Evolutionary conservation across 2,329 filamentous ascomycete species (phyloP).

Genomic region (Ophiostoma ulmi): DNA sequence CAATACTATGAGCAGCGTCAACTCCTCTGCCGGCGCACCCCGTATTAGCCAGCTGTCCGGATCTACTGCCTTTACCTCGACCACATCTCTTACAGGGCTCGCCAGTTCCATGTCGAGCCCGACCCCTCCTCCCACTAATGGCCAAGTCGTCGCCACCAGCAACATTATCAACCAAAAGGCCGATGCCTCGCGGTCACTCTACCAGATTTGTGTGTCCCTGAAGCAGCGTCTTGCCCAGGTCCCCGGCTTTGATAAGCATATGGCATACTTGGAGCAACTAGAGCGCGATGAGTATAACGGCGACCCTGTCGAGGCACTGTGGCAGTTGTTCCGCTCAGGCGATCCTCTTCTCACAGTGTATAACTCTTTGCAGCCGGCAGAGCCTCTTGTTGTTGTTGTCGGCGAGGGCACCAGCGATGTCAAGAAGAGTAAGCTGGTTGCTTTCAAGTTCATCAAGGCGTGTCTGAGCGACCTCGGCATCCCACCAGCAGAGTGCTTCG

Average conservation of each 20-base stretch:
- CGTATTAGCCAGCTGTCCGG: constrained; percentile 59
- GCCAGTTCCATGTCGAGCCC: constrained; percentile 35
- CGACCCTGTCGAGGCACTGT: constrained; percentile 85
- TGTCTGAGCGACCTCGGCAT: constrained; percentile 80
- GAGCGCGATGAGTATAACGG: constrained; percentile 58
- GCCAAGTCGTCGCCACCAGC: constrained; percentile 68
- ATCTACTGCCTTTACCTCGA: constrained; percentile 52
- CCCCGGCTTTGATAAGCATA: constrained; percentile 71
- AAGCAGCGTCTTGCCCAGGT: constrained; percentile 77
- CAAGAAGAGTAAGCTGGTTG: constrained; percentile 78
- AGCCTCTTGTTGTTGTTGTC: constrained; percentile 63
- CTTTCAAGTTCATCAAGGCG: constrained; percentile 88
- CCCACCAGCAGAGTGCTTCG: constrained; percentile 76
- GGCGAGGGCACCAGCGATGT: constrained; percentile 51
- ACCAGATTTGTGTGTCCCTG: constrained; percentile 87
- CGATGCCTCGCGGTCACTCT: constrained; percentile 84
- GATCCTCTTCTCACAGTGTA: constrained; percentile 83
- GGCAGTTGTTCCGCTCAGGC: constrained; percentile 79
- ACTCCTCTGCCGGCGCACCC: constrained; percentile 37
- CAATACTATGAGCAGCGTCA: constrained; percentile 47
- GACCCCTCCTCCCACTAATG: constrained; percentile 43
- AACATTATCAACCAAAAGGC: constrained; percentile 98
- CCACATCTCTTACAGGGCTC: constrained; percentile 49
- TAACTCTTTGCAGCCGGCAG: constrained; percentile 71
- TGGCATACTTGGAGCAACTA: constrained; percentile 65